Percentiles rank a stretch among this genome's conserved stretches.
phyloP scores from a whole-genome alignment of 2,329 filamentous ascomycete genomes.

The Diaporthe sp. region DNA sequence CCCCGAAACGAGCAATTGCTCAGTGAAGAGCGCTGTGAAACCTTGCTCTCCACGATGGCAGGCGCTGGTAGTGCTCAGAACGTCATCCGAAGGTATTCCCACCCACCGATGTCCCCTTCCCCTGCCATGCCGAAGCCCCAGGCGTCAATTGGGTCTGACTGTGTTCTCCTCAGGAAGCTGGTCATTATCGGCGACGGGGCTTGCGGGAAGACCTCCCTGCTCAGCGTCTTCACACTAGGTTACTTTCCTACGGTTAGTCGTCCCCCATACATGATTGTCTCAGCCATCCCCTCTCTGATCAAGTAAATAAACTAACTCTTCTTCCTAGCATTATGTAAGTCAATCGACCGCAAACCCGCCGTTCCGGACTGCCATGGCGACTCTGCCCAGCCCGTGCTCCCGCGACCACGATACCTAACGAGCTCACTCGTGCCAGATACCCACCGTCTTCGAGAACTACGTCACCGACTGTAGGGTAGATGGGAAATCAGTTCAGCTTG shows the following conservation, averaged over 20 bases:
- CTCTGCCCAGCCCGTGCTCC: not conserved
- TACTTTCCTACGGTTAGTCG: constrained; percentile 94
- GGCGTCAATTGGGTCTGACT: constrained; percentile 19
- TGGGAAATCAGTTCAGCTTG: constrained; percentile 97
- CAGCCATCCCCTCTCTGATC: constrained; percentile 18
- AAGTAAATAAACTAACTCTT: constrained; percentile 42
- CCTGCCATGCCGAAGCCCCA: constrained; percentile 23
- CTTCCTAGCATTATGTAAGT: constrained; percentile 68
- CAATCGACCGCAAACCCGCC: constrained; percentile 25
- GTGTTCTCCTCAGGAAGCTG: constrained; percentile 74
- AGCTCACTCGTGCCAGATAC: constrained; percentile 68
- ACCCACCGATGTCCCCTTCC: not conserved
- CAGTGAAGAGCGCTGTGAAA: constrained; percentile 25
- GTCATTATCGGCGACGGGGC: constrained; percentile 98
- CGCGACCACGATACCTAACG: constrained; percentile 28
- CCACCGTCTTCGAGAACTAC: constrained; percentile 99
- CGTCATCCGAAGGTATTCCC: constrained; percentile 50
- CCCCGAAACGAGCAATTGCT: constrained; percentile 24
- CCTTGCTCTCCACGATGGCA: constrained; percentile 44
- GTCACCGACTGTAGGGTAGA: constrained; percentile 99
- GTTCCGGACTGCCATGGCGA: constrained; percentile 31
- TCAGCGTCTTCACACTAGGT: constrained; percentile 97
- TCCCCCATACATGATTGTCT: constrained; percentile 23
- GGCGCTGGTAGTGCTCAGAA: constrained; percentile 45
- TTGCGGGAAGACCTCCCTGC: constrained; percentile 96